Conservation (phyloP, 768 basidiomycete genomes). For the Tricholoma flavovirens region DNA sequence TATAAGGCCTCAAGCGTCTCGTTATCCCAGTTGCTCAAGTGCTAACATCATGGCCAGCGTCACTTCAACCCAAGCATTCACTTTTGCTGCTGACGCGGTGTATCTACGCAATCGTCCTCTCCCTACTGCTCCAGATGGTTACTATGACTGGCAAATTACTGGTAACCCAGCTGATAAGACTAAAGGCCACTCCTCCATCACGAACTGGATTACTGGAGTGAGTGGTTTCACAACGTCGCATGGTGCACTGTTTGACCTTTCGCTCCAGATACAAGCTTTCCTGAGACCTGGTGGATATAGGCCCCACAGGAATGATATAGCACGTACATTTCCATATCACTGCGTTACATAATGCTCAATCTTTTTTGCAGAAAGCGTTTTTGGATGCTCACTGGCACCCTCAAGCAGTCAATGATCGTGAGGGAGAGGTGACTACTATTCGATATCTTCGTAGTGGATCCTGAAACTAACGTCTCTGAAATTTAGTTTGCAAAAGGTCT, state of each 20-base stretch:
- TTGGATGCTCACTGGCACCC: conserved; percentile 24
- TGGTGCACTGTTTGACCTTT: not conserved
- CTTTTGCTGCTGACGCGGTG: conserved; percentile 26
- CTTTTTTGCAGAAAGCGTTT: conserved; percentile 22
- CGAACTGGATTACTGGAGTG: conserved; percentile 25
- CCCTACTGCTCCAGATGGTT: conserved; percentile 38
- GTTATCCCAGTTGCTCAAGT: not conserved
- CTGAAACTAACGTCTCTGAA: not conserved
- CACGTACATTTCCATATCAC: conserved; percentile 4
- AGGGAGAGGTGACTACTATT: conserved; percentile 20
- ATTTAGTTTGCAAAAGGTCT: conserved; percentile 24
- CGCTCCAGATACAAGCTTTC: conserved; percentile 14
- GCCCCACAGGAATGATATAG: conserved; percentile 19
- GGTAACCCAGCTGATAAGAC: conserved; percentile 20
- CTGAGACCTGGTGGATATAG: conserved; percentile 19
- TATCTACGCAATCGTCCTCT: conserved; percentile 31
- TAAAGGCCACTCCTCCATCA: conserved; percentile 30
- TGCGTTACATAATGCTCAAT: not conserved
- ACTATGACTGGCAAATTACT: conserved; percentile 37
- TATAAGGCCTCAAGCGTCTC: not conserved
- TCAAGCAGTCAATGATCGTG: conserved; percentile 38
- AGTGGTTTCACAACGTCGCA: not conserved
- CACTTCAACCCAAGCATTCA: conserved; percentile 20
- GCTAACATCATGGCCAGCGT: conserved; percentile 10
- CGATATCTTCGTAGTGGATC: not conserved